These are phyloP conservation scores for Teratosphaeria epicoccoides DNA, from an alignment of 2,329 filamentous ascomycete genomes.

Conservation along the genomic window DNA sequence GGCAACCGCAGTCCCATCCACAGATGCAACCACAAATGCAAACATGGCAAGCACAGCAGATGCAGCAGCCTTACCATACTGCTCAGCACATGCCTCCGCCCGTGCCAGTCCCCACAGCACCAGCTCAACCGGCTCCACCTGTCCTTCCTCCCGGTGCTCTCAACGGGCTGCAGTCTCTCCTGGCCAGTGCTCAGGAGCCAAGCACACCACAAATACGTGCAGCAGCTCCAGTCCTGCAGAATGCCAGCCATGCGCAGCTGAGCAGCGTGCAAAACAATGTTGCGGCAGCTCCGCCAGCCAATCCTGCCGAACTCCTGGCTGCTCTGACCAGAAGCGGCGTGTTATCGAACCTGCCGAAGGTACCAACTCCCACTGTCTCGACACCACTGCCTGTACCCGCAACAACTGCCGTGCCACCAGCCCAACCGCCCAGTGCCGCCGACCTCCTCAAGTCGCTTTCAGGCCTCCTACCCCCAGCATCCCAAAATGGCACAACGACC, in stretches of 20 bases:
- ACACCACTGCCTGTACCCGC: background rate
- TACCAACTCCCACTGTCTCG: background rate
- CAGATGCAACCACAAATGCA: background rate
- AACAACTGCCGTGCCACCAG: background rate
- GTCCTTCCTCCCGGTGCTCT: conserved; percentile 22
- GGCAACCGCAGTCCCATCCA: background rate
- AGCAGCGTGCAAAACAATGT: conserved; percentile 20
- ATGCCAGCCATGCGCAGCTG: conserved; percentile 22
- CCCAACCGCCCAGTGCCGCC: conserved; percentile 11
- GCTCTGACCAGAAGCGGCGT: conserved; percentile 23
- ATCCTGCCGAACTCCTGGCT: conserved; percentile 20
- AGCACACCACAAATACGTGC: conserved; percentile 27
- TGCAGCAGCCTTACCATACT: conserved; percentile 12
- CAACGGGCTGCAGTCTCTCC: conserved; percentile 23
- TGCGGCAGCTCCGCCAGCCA: conserved; percentile 13
- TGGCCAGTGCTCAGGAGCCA: conserved; percentile 26
- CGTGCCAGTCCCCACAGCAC: conserved; percentile 13
- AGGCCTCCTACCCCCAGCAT: conserved; percentile 16
- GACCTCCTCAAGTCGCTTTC: conserved; percentile 18
- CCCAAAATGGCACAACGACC: conserved; percentile 12
- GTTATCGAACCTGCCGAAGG: background rate
- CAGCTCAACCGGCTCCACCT: conserved; percentile 3
- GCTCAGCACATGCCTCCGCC: conserved; percentile 22
- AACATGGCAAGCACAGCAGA: background rate
- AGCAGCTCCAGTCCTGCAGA: conserved; percentile 21